Evolutionary conservation across 2,329 filamentous ascomycete species (phyloP).

Genomic region (Alternaria viburni): DNA sequence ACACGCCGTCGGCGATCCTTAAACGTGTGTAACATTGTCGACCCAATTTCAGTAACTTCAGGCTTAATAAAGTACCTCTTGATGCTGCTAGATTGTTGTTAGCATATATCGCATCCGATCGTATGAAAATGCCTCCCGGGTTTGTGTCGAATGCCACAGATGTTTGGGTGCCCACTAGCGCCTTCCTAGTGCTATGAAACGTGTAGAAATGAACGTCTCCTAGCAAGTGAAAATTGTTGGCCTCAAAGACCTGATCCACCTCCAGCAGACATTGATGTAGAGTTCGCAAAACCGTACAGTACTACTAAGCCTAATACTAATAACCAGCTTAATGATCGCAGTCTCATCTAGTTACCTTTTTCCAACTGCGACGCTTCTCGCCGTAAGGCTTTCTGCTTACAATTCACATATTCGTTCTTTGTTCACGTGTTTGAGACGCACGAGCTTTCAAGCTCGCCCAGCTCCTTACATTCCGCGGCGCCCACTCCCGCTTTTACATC

Average conservation of each 20-base stretch:
- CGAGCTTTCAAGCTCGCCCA: background rate
- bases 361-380: background rate
- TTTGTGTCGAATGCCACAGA: constrained; percentile 7
- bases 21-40: background rate
- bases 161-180: background rate
- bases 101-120: constrained; percentile 7
- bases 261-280: constrained; percentile 24
- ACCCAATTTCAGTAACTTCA: background rate
- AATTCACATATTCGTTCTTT: background rate
- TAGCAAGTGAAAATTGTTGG: constrained; percentile 25
- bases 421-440: background rate
- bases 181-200: constrained; percentile 25
- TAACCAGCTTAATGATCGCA: constrained; percentile 8
- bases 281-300: constrained; percentile 33
- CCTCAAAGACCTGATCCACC: constrained; percentile 8
- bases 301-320: constrained; percentile 10
- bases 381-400: background rate
- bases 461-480: constrained; percentile 2
- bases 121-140: constrained; percentile 23
- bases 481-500: constrained; percentile 7
- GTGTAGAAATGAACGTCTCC: constrained; percentile 25
- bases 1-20: background rate
- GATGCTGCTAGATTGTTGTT: background rate
- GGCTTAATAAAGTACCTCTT: background rate
- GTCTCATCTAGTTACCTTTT: background rate